Evolutionary conservation across 2,329 filamentous ascomycete genomes (phyloP).

Genomic region (Paecilomyces sp.): DNA sequence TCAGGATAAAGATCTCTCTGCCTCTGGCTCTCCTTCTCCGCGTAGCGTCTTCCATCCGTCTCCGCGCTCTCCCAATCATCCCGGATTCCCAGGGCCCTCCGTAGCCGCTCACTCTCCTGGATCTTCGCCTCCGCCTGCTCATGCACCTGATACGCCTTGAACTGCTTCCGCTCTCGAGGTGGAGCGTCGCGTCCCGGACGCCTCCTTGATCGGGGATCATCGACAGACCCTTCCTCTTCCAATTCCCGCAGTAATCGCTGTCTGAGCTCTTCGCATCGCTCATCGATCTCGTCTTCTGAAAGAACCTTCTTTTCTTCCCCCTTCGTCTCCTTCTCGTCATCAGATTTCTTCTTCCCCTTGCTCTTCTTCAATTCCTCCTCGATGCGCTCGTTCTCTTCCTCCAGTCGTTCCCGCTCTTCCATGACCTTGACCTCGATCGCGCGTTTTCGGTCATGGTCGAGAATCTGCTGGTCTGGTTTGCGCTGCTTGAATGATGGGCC

Average conservation of each 20-base stretch:
- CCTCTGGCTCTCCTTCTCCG: constrained; percentile 8
- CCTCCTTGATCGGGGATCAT: not conserved
- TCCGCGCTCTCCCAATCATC: constrained; percentile 83
- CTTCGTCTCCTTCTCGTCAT: constrained; percentile 5
- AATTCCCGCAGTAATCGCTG: constrained; percentile 55
- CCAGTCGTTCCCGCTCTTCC: constrained; percentile 80
- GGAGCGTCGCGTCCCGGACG: constrained; percentile 9
- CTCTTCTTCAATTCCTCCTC: constrained; percentile 69
- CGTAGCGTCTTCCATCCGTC: constrained; percentile 13
- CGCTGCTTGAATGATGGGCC: constrained; percentile 62
- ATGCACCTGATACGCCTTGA: constrained; percentile 93
- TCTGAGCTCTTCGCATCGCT: constrained; percentile 59
- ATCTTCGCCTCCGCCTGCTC: constrained; percentile 95
- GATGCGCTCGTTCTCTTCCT: constrained; percentile 64
- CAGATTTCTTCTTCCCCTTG: not conserved
- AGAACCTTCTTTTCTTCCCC: constrained; percentile 26
- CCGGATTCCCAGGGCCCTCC: constrained; percentile 79
- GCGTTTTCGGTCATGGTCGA: constrained; percentile 88
- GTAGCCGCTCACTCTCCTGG: constrained; percentile 81
- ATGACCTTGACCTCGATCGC: constrained; percentile 91
- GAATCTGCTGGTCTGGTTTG: constrained; percentile 82
- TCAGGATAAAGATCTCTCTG: constrained; percentile 5
- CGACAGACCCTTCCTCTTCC: constrained; percentile 32
- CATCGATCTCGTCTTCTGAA: constrained; percentile 87
- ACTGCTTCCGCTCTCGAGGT: constrained; percentile 36